A percentile compares a stretch with the other conserved stretches of the same genome.
Conservation (phyloP, 2,329 filamentous ascomycete genomes). For the Botrytis aclada region DNA sequence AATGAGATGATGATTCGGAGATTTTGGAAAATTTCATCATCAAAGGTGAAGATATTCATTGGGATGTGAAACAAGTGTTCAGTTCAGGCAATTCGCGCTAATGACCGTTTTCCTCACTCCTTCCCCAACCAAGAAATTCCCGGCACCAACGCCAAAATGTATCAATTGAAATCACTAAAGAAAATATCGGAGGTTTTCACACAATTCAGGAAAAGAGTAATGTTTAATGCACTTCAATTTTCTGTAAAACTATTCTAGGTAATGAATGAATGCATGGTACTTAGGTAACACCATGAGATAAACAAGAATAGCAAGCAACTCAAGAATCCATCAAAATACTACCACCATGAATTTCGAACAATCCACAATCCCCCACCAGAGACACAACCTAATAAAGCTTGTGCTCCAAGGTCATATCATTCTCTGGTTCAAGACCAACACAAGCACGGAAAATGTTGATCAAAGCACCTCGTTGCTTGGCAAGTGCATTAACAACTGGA, state of each 20-base stretch:
- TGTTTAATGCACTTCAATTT: slow-evolving; percentile 2
- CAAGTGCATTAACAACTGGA: slow-evolving; percentile 90
- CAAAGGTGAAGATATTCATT: slow-evolving; percentile 1
- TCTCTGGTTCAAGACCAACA: slow-evolving; percentile 93
- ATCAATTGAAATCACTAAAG: not conserved
- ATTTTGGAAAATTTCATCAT: not conserved
- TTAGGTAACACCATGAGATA: slow-evolving; percentile 34
- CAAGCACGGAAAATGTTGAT: slow-evolving; percentile 99
- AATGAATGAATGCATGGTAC: slow-evolving; percentile 37
- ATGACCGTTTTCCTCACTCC: not conserved
- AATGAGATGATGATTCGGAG: not conserved
- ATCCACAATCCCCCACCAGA: not conserved
- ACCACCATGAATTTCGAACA: not conserved
- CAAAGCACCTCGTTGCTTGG: slow-evolving; percentile 90
- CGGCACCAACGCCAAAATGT: not conserved
- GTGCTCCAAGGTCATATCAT: slow-evolving; percentile 98
- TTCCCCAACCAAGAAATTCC: not conserved
- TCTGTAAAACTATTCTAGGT: slow-evolving; percentile 23
- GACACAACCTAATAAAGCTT: slow-evolving; percentile 71
- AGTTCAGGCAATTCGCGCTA: not conserved
- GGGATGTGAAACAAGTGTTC: not conserved
- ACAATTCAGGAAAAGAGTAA: not conserved
- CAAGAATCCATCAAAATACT: not conserved
- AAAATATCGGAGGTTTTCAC: not conserved
- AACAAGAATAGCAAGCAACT: slow-evolving; percentile 19